phyloP scores from a whole-genome alignment of 2,329 filamentous ascomycete species.

The Didymella pomorum region DNA sequence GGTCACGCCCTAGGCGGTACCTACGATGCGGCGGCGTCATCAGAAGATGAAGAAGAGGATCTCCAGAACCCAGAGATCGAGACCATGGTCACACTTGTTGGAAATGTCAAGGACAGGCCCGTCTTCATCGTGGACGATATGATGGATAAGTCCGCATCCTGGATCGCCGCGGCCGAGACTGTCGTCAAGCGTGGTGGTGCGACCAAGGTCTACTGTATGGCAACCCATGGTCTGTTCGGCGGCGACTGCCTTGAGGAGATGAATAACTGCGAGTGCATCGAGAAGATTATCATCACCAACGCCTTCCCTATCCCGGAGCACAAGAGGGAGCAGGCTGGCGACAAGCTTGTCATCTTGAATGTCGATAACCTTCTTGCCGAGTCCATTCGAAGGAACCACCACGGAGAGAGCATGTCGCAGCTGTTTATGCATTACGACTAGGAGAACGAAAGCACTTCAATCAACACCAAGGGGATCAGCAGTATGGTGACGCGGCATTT shows the following conservation, averaged over 20 bases:
- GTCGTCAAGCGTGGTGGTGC: conserved; percentile 92
- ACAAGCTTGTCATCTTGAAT: conserved; percentile 87
- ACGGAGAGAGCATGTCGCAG: conserved; percentile 80
- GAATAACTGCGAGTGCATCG: conserved; percentile 90
- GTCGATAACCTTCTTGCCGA: conserved; percentile 88
- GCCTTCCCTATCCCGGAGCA: conserved; percentile 89
- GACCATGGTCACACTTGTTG: conserved; percentile 96
- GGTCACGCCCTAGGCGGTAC: conserved; percentile 82
- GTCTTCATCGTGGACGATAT: conserved; percentile 98
- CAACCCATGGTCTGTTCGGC: conserved; percentile 94
- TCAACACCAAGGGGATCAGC: background rate
- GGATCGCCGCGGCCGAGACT: conserved; percentile 97
- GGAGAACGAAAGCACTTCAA: conserved; percentile 1
- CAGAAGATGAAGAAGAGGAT: conserved; percentile 93
- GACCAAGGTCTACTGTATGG: conserved; percentile 96
- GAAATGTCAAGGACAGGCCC: conserved; percentile 85
- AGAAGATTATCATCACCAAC: conserved; percentile 94
- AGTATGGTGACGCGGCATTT: background rate
- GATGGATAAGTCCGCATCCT: conserved; percentile 96
- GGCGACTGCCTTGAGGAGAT: conserved; percentile 88
- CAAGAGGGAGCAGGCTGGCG: conserved; percentile 70
- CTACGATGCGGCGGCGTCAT: conserved; percentile 80
- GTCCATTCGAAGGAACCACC: conserved; percentile 94
- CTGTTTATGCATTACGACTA: conserved; percentile 57
- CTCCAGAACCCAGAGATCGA: conserved; percentile 82